phyloP scores from a whole-genome alignment of 139 green algal genomes.

The Volvox reticuliferus region DNA sequence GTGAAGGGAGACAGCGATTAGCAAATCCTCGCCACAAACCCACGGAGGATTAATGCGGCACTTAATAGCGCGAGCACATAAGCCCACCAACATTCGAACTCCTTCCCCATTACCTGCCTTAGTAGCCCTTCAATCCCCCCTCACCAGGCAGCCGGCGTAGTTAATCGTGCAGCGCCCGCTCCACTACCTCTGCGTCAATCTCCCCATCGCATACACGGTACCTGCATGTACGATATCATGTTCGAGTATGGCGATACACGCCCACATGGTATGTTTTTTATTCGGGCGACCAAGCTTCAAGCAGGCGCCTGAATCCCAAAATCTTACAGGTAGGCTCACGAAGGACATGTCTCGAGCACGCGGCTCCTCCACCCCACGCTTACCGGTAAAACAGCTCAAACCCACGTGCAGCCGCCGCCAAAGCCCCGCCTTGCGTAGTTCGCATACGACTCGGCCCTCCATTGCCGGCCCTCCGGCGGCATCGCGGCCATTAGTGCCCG shows the following conservation, averaged over 20 bases:
- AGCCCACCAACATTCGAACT: not conserved
- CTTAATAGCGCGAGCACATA: not conserved
- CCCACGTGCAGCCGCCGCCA: conserved; percentile 26
- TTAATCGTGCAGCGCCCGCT: not conserved
- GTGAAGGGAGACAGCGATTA: not conserved
- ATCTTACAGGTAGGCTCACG: too few species aligned
- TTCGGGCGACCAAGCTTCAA: too few species aligned
- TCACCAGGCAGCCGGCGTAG: conserved; percentile 27
- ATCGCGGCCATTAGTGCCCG: not conserved
- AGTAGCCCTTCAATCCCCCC: not conserved
- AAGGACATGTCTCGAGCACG: too few species aligned
- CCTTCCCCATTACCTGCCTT: not conserved
- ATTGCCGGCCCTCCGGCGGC: not conserved
- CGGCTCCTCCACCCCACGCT: too few species aligned
- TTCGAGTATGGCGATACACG: too few species aligned
- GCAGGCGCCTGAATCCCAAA: too few species aligned
- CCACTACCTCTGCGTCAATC: conserved; percentile 1
- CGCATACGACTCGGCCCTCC: not conserved
- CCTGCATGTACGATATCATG: not conserved
- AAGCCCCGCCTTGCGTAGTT: conserved; percentile 16
- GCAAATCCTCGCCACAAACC: too few species aligned
- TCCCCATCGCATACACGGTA: not conserved
- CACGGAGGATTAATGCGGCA: too few species aligned
- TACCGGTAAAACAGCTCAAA: conserved; percentile 35
- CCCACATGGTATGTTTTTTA: too few species aligned